Percentiles rank a stretch among this genome's conserved stretches.
Conservation (phyloP, 371 early-diverging fungal species). For the Nosema muscidifuracis region DNA sequence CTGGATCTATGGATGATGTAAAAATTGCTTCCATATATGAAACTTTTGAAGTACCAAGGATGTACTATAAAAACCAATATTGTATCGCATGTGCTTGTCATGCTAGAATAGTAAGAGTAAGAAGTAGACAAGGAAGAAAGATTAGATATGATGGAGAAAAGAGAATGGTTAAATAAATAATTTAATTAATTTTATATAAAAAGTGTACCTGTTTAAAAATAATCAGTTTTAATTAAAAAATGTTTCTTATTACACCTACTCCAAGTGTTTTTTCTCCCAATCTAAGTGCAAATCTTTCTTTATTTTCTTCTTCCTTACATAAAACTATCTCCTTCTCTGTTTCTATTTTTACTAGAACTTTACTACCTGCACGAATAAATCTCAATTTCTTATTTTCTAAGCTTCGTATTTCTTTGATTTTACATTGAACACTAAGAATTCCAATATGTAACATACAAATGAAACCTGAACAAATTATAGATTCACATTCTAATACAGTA, state of each 20-base stretch:
- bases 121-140: slow-evolving; percentile 77
- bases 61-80: slow-evolving; percentile 90
- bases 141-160: slow-evolving; percentile 75
- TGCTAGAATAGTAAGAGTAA: slow-evolving; percentile 85
- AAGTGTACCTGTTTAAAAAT: neutral
- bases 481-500: slow-evolving; percentile 56
- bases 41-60: slow-evolving; percentile 87
- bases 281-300: slow-evolving; percentile 61
- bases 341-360: slow-evolving; percentile 54
- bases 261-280: slow-evolving; percentile 62
- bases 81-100: slow-evolving; percentile 97
- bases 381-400: slow-evolving; percentile 59
- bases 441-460: slow-evolving; percentile 61
- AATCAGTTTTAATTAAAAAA: slow-evolving; percentile 41
- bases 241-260: slow-evolving; percentile 57
- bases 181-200: neutral
- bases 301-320: slow-evolving; percentile 20
- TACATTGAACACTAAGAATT: slow-evolving; percentile 39
- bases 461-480: slow-evolving; percentile 60
- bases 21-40: slow-evolving; percentile 83
- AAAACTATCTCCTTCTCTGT: slow-evolving; percentile 42
- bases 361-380: slow-evolving; percentile 57
- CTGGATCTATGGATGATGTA: slow-evolving; percentile 89
- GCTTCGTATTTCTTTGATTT: slow-evolving; percentile 53
- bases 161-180: neutral